Base-by-base conservation (phyloP, 73 alveolate species). In the Durusdinium trenchii region DNA sequence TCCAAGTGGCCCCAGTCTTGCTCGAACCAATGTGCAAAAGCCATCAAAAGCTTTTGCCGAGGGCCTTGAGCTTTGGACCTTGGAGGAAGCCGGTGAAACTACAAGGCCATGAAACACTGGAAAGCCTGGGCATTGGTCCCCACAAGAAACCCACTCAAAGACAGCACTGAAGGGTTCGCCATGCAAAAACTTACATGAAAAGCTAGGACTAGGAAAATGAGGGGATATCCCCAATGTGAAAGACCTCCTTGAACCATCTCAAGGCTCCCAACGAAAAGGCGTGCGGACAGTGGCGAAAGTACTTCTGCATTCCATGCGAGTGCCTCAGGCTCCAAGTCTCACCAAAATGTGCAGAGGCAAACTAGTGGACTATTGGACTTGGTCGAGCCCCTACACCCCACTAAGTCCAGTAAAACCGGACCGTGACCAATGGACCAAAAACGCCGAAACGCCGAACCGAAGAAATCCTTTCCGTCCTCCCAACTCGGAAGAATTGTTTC, bases 291-390 rank as follows among this genome's bases (percentile, higher is more conserved):
- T 78, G 93, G n/a, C 99, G 99, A 94, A 94, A 94, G 99, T 94
- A 94, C 99, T 94, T 94, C 99, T 94, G 99, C 99, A 94, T 51
- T 40, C 99, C 94, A 78, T 91, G 98, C 47, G 98, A 69, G 98
- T 91, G 98, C 98, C 98, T 91, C 47, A 36, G 45, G 6, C n/a
- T n/a, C n/a, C n/a, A n/a, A n/a, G n/a, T n/a, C n/a, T n/a, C n/a
- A n/a, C n/a, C n/a, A n/a, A n/a, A n/a, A n/a, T n/a, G n/a, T n/a
- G n/a, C n/a, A n/a, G n/a, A n/a, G n/a, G n/a, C n/a, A n/a, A n/a
- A n/a, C n/a, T n/a, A n/a, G n/a, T n/a, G n/a, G n/a, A n/a, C n/a
- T n/a, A n/a, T n/a, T n/a, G n/a, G n/a, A n/a, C n/a, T n/a, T n/a
- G n/a, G n/a, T n/a, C n/a, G n/a, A n/a, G n/a, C n/a, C n/a, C n/a